Evolutionary conservation across 2,329 filamentous ascomycete genomes (phyloP), one percentile per base, ranked within the genome.

Genomic region (Hymenoscyphus albidus): DNA sequence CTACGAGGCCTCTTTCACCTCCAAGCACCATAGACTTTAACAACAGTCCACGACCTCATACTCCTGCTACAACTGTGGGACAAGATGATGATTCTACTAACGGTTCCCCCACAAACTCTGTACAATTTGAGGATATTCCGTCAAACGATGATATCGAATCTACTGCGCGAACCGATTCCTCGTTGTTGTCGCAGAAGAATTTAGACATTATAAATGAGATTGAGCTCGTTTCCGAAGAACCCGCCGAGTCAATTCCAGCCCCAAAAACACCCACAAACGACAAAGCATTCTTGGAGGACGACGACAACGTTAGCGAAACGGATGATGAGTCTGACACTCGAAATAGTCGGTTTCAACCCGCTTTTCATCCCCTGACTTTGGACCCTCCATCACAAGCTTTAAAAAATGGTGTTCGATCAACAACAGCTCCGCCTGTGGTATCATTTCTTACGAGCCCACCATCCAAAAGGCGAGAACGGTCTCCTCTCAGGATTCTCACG

Each of bases 381-480:
- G 57, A 74, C 70, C 62, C 71, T 72, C 55, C 72, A 63, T 62
- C 75, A 68, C 60, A 74, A 70, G 65, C 70, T 70, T 62, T 72
- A 40, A 68, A 72, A 55, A 74, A 75, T 55, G 74, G 75, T 61
- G 72, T 59, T 59, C 76, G 77, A 62, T 76, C 76, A 6, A 73
- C 74, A 56, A 78, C 75, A 48, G 74, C 77, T 39, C 76, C 81
- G 40, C 74, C 79, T 13, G 77, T 81, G 18, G 71, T 82, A 16
- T 78, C 78, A 6, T 63, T 81, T 6, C 72, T 79, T 48, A 77
- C 78, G 9, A 79, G 80, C 51, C 73, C 80, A 18, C 77, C 80
- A 27, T 78, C 79, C 14, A 57, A 57, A 27, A 75, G 73, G 63
- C 70, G 48, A 54, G 13, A 70, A n/a, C 70, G 71, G 44, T 68